phyloP scores from a whole-genome alignment of 1,284 basidiomycete species.

The Malassezia vespertilionis region DNA sequence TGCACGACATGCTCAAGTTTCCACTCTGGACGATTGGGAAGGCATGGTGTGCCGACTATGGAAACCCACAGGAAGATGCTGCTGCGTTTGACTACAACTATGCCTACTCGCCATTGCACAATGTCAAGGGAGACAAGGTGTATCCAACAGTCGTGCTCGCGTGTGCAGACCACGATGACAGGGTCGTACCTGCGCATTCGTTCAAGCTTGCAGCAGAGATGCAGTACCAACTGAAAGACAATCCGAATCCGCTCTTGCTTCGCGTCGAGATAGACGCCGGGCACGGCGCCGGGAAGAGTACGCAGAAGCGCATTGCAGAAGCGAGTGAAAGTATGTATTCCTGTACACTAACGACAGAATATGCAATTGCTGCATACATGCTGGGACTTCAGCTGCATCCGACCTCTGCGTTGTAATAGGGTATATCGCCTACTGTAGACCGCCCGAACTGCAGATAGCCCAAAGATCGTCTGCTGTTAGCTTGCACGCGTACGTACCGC shows the following conservation, averaged over 20 bases:
- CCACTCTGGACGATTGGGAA: constrained; percentile 52
- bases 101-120: constrained; percentile 42
- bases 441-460: constrained; percentile 11
- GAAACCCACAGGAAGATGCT: constrained; percentile 56
- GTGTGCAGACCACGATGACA: constrained; percentile 44
- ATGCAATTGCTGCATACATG: constrained; percentile 30
- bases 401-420: constrained; percentile 1
- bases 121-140: constrained; percentile 28
- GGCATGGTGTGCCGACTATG: constrained; percentile 71
- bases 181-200: constrained; percentile 40
- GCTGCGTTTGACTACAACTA: constrained; percentile 39
- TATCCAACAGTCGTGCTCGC: constrained; percentile 40
- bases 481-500: constrained; percentile 58
- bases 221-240: constrained; percentile 36
- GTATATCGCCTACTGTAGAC: constrained; percentile 6
- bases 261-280: constrained; percentile 42
- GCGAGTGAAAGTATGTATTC: constrained; percentile 25
- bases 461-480: constrained; percentile 12
- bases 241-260: constrained; percentile 40
- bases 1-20: constrained; percentile 60
- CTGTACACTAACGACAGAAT: constrained; percentile 18
- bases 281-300: constrained; percentile 44
- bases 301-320: constrained; percentile 38
- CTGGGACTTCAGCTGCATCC: constrained; percentile 29
- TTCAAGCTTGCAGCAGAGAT: constrained; percentile 45